phyloP scores from a whole-genome alignment of 768 basidiomycete genomes.

The Cubamyces sp. region DNA sequence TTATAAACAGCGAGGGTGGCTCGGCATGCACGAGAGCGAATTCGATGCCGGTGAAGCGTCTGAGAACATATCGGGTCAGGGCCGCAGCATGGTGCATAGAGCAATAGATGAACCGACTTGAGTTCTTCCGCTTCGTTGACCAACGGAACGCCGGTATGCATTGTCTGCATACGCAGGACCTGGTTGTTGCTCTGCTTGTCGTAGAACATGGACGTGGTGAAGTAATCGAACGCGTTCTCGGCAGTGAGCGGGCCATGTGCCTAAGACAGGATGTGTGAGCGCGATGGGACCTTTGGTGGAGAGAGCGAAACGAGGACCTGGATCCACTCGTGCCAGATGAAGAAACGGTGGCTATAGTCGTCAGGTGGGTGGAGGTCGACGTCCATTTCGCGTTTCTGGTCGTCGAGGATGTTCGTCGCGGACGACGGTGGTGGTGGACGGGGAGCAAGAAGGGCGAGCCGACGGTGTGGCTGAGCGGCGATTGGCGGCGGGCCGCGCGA shows the following conservation, averaged over 20 bases:
- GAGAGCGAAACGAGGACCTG: conserved; percentile 48
- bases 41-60: conserved; percentile 86
- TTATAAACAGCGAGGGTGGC: conserved; percentile 83
- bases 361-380: conserved; percentile 77
- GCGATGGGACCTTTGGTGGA: not conserved
- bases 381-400: conserved; percentile 43
- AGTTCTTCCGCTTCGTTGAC: conserved; percentile 86
- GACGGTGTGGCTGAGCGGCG: conserved; percentile 10
- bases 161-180: conserved; percentile 90
- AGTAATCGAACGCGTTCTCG: conserved; percentile 89
- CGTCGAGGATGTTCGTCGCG: not conserved
- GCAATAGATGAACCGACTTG: conserved; percentile 48
- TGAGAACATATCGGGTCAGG: conserved; percentile 35
- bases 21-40: conserved; percentile 83
- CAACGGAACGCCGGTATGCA: conserved; percentile 78
- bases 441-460: conserved; percentile 4
- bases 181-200: conserved; percentile 95
- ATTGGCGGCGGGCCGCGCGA: conserved; percentile 17
- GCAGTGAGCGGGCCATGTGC: conserved; percentile 68
- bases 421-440: conserved; percentile 11
- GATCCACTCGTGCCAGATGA: conserved; percentile 93
- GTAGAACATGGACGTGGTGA: conserved; percentile 89
- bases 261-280: conserved; percentile 14
- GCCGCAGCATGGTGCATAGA: conserved; percentile 6
- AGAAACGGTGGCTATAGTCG: conserved; percentile 81